Conservation (phyloP, 108 stramenopile genomes). For the Skeletonema menzelii region DNA sequence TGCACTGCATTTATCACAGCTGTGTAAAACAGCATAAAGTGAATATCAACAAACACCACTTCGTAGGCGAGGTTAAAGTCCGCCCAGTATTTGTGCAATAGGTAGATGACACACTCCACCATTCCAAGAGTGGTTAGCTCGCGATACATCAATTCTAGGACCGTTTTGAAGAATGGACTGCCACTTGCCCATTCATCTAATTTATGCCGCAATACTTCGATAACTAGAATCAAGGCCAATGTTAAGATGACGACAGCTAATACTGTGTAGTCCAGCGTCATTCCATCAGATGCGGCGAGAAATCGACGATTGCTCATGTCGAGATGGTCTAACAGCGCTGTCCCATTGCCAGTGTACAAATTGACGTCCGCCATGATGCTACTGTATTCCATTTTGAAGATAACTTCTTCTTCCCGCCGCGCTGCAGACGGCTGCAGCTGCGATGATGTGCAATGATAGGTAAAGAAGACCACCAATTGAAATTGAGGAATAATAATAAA, state of each 20-base stretch:
- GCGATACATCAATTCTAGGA: slow-evolving; percentile 73
- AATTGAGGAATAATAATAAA: too few relatives aligned
- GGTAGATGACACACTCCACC: slow-evolving; percentile 25
- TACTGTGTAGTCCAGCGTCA: slow-evolving; percentile 58
- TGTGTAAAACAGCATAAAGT: slow-evolving; percentile 87
- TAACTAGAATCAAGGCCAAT: slow-evolving; percentile 63
- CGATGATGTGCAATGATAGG: too few relatives aligned
- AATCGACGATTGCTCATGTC: neutral
- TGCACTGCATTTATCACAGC: slow-evolving; percentile 88
- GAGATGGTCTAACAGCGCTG: neutral
- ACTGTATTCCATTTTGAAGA: neutral
- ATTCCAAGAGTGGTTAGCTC: slow-evolving; percentile 58
- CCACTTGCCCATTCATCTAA: slow-evolving; percentile 68
- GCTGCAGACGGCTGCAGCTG: too few relatives aligned
- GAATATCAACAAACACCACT: slow-evolving; percentile 83
- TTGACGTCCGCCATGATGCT: too few relatives aligned
- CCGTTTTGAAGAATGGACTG: slow-evolving; percentile 67
- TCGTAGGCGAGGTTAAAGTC: neutral
- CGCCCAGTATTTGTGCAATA: neutral
- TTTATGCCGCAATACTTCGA: slow-evolving; percentile 67
- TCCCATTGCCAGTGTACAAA: neutral
- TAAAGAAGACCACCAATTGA: too few relatives aligned
- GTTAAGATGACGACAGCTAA: slow-evolving; percentile 65
- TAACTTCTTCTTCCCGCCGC: neutral
- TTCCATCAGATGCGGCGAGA: neutral